phyloP scores from a whole-genome alignment of 768 basidiomycete species.

The Rhodosporidiobolus sp. region DNA sequence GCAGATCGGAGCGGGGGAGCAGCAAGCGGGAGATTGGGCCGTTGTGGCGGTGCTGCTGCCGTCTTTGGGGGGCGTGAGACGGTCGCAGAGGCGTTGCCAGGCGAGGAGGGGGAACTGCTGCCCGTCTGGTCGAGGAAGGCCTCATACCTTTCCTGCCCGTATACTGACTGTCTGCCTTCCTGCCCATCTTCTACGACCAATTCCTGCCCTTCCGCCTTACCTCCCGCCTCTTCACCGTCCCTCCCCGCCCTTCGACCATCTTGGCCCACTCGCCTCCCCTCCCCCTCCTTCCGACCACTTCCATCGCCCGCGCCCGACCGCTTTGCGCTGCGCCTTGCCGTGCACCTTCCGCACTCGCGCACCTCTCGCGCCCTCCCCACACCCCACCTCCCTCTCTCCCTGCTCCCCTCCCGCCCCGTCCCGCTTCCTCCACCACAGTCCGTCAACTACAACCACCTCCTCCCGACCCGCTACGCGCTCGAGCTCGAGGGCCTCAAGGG shows the following conservation, averaged over 20 bases:
- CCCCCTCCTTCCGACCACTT: not conserved
- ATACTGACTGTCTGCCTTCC: not conserved
- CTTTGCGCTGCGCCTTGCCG: no score
- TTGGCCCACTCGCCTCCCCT: not conserved
- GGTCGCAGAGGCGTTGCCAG: no score
- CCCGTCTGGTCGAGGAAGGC: not conserved
- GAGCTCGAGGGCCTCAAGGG: conserved; percentile 95
- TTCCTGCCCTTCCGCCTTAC: not conserved
- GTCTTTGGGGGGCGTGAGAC: no score
- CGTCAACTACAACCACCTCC: conserved; percentile 97
- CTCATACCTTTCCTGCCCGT: not conserved
- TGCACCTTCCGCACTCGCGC: no score
- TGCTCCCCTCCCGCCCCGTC: not conserved
- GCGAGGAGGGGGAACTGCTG: not conserved
- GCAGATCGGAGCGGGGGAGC: not conserved
- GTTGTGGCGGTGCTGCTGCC: no score
- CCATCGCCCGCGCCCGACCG: no score
- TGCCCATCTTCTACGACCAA: not conserved
- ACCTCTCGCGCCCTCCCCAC: not conserved
- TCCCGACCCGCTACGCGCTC: conserved; percentile 97
- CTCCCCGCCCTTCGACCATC: no score
- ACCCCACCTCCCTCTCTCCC: not conserved
- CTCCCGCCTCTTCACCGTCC: not conserved
- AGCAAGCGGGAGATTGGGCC: no score
- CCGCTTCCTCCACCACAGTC: conserved; percentile 60